Base-by-base conservation (phyloP, 208 protist genomes). In the Crithidia sp. region DNA sequence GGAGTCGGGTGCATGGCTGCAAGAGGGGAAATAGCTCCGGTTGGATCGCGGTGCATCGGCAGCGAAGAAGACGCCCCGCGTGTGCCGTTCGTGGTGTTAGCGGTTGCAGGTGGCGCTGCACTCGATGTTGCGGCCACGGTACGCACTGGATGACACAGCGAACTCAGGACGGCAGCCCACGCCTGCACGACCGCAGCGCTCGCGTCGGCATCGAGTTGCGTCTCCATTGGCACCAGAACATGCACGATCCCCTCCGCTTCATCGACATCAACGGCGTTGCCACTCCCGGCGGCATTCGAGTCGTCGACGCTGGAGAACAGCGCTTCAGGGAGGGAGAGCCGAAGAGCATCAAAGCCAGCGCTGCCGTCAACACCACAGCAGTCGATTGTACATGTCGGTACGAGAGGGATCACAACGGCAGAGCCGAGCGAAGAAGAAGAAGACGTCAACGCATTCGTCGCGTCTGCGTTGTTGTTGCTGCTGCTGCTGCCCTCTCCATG, bases 331-430 rank as follows among this genome's bases (percentile, higher is more conserved):
- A 61, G 17, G 65, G 53, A 61, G 41, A 70, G 3, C 0, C 73
- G 66, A 7, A 77, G 28, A 28, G 28, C 28, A 0, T 28, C 28
- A 28, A 28, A 28, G 28, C 43, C 65, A 43, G 19, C 19, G 41
- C 37, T 53, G 2, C 13, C 37, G 2, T 16, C 40, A 3, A 43
- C 40, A 2, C 7, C 19, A 12, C 52, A 47, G 39, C 43, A 41
- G 40, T 77, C 72, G 17, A 77, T 58, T 2, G 5, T 12, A 40
- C 73, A 77, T 19, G 39, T 41, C 49, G 56, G 65, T 6, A 17
- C 39, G 14, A 77, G 73, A 36, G 73, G 73, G 13, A 77, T 37
- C 16, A 59, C 63, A n/a, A 68, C 28, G 4, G 63, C 45, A 6
- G 63, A 49, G 5, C 28, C 28, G 28, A 28, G 63, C 0, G 52